Base-by-base conservation (phyloP, 495 filamentous ascomycete species). In the Penicillium parvum region DNA sequence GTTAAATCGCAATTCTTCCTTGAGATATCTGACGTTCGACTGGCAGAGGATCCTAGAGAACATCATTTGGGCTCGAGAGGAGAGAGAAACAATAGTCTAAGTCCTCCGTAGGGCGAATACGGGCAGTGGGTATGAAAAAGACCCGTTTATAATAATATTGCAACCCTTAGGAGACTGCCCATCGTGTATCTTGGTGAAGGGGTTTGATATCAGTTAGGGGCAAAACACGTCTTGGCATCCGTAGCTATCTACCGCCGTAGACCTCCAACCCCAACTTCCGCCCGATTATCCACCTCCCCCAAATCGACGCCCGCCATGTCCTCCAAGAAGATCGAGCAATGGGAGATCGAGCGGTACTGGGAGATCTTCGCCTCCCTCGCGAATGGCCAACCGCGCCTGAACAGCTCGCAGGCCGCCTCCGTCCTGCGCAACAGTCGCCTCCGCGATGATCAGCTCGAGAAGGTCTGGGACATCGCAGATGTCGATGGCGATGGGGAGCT, bases 291-390 rank as follows among this genome's bases (percentile, higher is more conserved):
- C 32, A 44, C 50, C 50, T 30, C 16, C 41, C 44, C 45, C 37
- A 40, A 45, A 9, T 38, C 28, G 32, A 34, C 43, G 32, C 35
- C 47, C 57, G 79, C 68, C 65, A 86, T 88, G 77, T 81, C 89
- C 9, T 70, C 69, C 54, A 85, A 87, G 65, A 81, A 81, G 53
- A 97, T 97, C 64, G 90, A 96, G 56, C 83, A 92, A 62, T 85
- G 86, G 72, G 94, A 98, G 65, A 86, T 98, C 56, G 89, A 96
- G 59, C 88, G 90, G 43, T 98, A 97, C 70, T 98, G 92, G 92
- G 95, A 97, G 72, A 97, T 98, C 66, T 98, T 98, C 71, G 76
- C 85, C 40, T 82, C 88, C 25, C 76, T 95, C 40, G 46, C 72
- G 32, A 84, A 85, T 65, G 91, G 90, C 64, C 84, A 85, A 49